phyloP scores from a whole-genome alignment of 176 grass and related monocot genomes.

The Rhynchospora breviuscula region DNA sequence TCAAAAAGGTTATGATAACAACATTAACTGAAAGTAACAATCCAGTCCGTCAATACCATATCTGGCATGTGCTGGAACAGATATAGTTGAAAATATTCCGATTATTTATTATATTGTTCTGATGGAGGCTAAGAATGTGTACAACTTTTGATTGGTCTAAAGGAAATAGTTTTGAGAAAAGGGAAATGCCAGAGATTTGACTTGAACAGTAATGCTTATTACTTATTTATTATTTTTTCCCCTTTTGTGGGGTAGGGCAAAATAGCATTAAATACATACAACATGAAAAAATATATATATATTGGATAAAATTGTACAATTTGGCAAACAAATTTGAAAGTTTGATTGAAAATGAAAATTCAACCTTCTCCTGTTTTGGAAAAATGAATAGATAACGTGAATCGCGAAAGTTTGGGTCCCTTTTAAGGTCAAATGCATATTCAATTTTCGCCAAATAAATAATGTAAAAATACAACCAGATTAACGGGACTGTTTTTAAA shows the following conservation, averaged over 20 bases:
- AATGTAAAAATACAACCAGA: no score
- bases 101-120: neutral
- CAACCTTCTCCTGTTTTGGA: no score
- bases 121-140: neutral
- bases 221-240: neutral
- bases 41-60: slow-evolving; percentile 16
- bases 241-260: neutral
- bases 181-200: neutral
- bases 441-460: no score
- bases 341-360: no score
- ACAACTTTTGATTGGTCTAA: neutral
- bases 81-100: neutral
- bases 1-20: slow-evolving; percentile 14
- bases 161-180: neutral
- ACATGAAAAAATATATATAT: no score
- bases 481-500: no score
- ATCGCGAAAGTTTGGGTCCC: no score
- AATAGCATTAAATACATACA: no score
- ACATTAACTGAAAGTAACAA: slow-evolving; percentile 4
- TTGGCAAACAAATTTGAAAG: no score
- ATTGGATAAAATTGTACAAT: no score
- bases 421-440: no score
- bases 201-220: neutral
- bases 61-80: neutral
- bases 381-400: no score